Evolutionary conservation across 495 filamentous ascomycete genomes (phyloP).

Genomic region (Viridothelium virens): DNA sequence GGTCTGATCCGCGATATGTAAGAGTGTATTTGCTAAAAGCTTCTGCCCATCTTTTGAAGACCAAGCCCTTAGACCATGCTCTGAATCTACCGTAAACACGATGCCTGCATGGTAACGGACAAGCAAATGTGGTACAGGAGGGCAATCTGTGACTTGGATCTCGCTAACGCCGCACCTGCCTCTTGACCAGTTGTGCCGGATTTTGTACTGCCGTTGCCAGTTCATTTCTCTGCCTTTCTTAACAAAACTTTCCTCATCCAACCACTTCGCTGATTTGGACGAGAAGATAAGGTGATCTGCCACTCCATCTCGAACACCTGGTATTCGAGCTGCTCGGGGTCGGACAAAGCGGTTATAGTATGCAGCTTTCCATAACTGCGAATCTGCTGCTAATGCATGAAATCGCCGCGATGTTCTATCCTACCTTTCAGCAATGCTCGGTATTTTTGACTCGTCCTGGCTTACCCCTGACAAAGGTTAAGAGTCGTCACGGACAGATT

Average conservation of each 20-base stretch:
- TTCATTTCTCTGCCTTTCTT: conserved; percentile 47
- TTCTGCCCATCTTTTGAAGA: conserved; percentile 51
- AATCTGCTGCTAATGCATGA: conserved; percentile 65
- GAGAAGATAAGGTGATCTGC: conserved; percentile 53
- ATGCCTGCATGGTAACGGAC: conserved; percentile 66
- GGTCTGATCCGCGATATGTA: conserved; percentile 29
- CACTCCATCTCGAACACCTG: conserved; percentile 47
- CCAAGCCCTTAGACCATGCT: conserved; percentile 69
- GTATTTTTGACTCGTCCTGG: neutral
- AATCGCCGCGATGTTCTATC: conserved; percentile 69
- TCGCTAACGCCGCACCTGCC: conserved; percentile 76
- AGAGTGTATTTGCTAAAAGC: conserved; percentile 42
- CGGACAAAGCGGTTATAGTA: conserved; percentile 88
- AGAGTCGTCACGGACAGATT: conserved; percentile 63
- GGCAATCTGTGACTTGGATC: conserved; percentile 53
- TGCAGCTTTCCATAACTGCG: conserved; percentile 81
- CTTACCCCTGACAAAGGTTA: conserved; percentile 57
- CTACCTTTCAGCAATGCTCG: conserved; percentile 18
- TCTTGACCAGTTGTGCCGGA: conserved; percentile 85
- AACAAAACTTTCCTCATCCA: conserved; percentile 59
- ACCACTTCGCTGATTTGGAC: conserved; percentile 70
- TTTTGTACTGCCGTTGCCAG: conserved; percentile 88
- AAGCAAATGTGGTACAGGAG: conserved; percentile 51
- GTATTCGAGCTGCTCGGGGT: conserved; percentile 70
- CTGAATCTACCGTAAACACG: conserved; percentile 67